Evolutionary conservation across 2,329 filamentous ascomycete genomes (phyloP).

Genomic region (Diaporthe humulicola): DNA sequence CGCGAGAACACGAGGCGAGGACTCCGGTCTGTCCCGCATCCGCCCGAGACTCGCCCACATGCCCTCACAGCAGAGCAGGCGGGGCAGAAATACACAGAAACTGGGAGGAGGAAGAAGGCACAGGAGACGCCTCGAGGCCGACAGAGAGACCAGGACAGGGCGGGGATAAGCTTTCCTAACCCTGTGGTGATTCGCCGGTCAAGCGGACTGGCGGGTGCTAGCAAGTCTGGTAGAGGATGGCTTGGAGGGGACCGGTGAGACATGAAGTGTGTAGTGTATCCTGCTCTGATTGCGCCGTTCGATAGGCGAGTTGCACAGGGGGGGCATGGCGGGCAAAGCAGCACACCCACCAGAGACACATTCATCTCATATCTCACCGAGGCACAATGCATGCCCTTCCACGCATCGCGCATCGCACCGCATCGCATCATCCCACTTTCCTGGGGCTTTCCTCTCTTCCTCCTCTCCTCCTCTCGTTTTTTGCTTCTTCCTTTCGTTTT

Average conservation of each 20-base stretch:
- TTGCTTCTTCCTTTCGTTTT: not conserved
- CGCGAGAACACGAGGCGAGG: not conserved
- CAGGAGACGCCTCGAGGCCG: not conserved
- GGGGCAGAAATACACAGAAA: not conserved
- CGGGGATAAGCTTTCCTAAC: slow-evolving; percentile 17
- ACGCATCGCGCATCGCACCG: not conserved
- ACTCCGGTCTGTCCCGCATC: not conserved
- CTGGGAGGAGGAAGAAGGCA: not conserved
- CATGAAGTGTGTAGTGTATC: slow-evolving; percentile 26
- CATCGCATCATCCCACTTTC: slow-evolving; percentile 19
- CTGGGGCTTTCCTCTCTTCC: not conserved
- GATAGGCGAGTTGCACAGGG: slow-evolving; percentile 18
- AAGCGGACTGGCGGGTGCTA: slow-evolving; percentile 21
- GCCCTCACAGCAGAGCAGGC: not conserved
- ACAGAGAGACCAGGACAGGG: slow-evolving; percentile 3
- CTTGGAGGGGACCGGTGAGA: slow-evolving; percentile 30
- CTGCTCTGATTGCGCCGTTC: slow-evolving; percentile 26
- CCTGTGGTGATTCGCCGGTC: slow-evolving; percentile 23
- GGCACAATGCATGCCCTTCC: slow-evolving; percentile 24
- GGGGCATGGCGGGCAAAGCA: slow-evolving; percentile 18
- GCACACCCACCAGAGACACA: slow-evolving; percentile 30
- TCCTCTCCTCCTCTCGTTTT: not conserved
- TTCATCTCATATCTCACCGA: slow-evolving; percentile 29
- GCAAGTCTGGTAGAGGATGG: slow-evolving; percentile 20
- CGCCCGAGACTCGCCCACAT: not conserved